Evolutionary conservation across 78 protist genomes (phyloP).

Genomic region (Dictyostelium capitatum): DNA sequence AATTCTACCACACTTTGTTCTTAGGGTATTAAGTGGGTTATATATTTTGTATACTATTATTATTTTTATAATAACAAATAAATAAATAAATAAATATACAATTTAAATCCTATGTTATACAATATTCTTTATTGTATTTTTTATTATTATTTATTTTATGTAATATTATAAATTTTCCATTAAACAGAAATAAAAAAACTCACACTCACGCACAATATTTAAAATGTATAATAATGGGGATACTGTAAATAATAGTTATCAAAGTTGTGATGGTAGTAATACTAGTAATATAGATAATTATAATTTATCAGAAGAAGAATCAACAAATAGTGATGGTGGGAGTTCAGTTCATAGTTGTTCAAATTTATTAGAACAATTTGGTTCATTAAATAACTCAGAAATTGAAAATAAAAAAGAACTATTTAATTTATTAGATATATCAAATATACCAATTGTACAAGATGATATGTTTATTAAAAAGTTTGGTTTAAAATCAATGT

Average conservation of each 20-base stretch:
- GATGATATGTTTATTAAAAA: constrained; percentile 11
- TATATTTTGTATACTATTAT: too few species aligned
- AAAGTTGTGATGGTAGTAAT: too few species aligned
- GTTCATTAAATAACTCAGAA: neutral
- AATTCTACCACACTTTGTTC: too few species aligned
- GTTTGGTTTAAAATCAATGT: constrained; percentile 51
- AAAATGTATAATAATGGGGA: neutral
- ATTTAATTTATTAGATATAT: constrained; percentile 12
- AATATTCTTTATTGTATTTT: neutral
- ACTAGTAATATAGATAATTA: neutral
- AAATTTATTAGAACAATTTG: neutral
- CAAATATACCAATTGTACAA: neutral
- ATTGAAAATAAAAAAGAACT: neutral
- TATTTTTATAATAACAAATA: too few species aligned
- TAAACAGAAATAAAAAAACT: neutral
- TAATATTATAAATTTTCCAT: too few species aligned
- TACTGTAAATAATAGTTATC: too few species aligned
- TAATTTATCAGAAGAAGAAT: neutral
- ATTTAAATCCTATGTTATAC: too few species aligned
- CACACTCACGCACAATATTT: neutral
- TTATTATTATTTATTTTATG: neutral
- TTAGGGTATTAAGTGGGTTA: too few species aligned
- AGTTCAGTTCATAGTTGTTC: neutral
- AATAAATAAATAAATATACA: too few species aligned
- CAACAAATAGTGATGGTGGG: constrained; percentile 3